phyloP scores from a whole-genome alignment of 768 basidiomycete species.

The Fibroporia radiculosa region DNA sequence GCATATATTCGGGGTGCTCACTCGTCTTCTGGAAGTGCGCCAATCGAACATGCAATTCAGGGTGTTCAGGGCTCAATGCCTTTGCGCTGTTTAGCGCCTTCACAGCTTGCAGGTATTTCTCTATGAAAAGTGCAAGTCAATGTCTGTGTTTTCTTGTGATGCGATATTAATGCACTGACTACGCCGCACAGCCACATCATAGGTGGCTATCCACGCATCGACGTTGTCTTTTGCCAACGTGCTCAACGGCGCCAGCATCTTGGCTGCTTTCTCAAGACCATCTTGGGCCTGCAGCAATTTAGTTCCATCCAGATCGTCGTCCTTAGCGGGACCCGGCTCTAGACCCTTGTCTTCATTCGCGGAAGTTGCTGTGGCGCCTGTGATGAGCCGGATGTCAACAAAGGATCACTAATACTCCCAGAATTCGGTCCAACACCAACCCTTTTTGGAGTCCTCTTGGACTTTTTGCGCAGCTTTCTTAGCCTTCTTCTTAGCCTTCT shows the following conservation, averaged over 20 bases:
- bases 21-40: slow-evolving; percentile 54
- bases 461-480: slow-evolving; percentile 69
- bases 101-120: slow-evolving; percentile 73
- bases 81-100: slow-evolving; percentile 56
- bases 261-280: slow-evolving; percentile 69
- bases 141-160: neutral
- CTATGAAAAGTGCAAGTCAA: slow-evolving; percentile 28
- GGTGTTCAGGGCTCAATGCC: slow-evolving; percentile 42
- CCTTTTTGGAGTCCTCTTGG: slow-evolving; percentile 66
- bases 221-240: slow-evolving; percentile 43
- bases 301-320: slow-evolving; percentile 80
- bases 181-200: slow-evolving; percentile 77
- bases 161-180: slow-evolving; percentile 58
- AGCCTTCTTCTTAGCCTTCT: slow-evolving; percentile 81
- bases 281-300: slow-evolving; percentile 57
- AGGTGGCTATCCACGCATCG: slow-evolving; percentile 66
- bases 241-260: slow-evolving; percentile 57
- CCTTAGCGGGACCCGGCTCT: slow-evolving; percentile 46
- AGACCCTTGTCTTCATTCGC: slow-evolving; percentile 65
- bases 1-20: slow-evolving; percentile 21
- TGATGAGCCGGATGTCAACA: neutral
- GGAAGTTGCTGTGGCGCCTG: slow-evolving; percentile 27
- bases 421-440: slow-evolving; percentile 30
- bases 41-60: slow-evolving; percentile 66
- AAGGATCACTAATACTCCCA: neutral